Evolutionary conservation across 2,329 filamentous ascomycete species (phyloP).

Genomic region (Seiridium unicorne): DNA sequence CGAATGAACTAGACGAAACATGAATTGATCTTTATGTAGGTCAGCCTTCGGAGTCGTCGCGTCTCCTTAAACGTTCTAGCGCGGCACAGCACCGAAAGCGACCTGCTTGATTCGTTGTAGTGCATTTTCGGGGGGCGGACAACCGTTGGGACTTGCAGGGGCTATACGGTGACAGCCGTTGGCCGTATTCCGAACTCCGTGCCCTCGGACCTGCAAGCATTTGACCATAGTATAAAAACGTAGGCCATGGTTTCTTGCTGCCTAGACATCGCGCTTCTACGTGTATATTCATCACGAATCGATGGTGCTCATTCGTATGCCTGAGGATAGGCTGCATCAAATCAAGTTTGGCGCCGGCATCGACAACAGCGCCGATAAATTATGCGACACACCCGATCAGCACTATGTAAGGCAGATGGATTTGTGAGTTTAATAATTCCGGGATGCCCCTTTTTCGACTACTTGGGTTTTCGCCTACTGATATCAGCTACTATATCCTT

Average conservation of each 20-base stretch:
- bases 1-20: no score
- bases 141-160: not conserved
- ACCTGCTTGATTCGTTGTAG: not conserved
- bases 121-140: not conserved
- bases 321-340: not conserved
- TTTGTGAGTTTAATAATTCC: no score
- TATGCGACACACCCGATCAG: no score
- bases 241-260: no score
- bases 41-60: not conserved
- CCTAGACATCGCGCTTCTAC: no score
- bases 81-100: not conserved
- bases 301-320: no score
- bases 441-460: not conserved
- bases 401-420: not conserved
- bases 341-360: not conserved
- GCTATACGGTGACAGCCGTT: not conserved
- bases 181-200: not conserved
- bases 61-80: not conserved
- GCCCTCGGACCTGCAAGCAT: no score
- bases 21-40: not conserved
- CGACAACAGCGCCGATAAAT: not conserved
- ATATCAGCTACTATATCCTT: slow-evolving; percentile 26
- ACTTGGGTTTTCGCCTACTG: slow-evolving; percentile 1
- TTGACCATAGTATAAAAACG: no score
- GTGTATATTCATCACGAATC: no score